These are phyloP conservation scores for Lentithecium fluviatile DNA, from an alignment of 495 filamentous ascomycete genomes.

Conservation along the genomic window DNA sequence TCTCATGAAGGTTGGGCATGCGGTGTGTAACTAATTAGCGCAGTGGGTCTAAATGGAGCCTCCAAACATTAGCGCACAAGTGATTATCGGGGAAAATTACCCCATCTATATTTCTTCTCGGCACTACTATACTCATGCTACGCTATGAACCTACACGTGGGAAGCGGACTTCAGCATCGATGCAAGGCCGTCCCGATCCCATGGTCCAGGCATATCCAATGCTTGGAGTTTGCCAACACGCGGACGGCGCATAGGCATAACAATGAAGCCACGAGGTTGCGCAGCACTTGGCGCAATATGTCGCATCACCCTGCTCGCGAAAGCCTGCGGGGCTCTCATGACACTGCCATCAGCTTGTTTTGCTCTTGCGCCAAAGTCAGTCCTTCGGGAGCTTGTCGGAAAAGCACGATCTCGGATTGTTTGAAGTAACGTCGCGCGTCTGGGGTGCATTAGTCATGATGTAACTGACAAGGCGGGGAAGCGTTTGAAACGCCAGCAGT, in stretches of 20 bases:
- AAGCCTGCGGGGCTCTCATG: slow-evolving; percentile 16
- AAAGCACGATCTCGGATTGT: slow-evolving; percentile 97
- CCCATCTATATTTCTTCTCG: neutral
- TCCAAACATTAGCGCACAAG: neutral
- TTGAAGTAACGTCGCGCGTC: slow-evolving; percentile 98
- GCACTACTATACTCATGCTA: neutral
- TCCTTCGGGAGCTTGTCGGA: slow-evolving; percentile 81
- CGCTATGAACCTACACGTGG: slow-evolving; percentile 6
- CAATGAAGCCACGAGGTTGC: neutral
- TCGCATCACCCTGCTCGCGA: neutral
- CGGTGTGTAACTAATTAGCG: no score
- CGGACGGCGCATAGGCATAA: neutral
- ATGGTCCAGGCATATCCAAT: slow-evolving; percentile 1
- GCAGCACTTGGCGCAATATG: neutral
- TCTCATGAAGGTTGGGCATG: no score
- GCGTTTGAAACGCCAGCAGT: slow-evolving; percentile 1
- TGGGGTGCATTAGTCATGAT: slow-evolving; percentile 39
- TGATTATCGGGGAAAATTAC: slow-evolving; percentile 9
- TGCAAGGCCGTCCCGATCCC: slow-evolving; percentile 3
- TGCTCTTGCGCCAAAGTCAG: slow-evolving; percentile 35
- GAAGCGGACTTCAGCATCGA: neutral
- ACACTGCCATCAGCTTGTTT: slow-evolving; percentile 35
- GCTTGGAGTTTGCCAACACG: neutral
- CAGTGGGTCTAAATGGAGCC: neutral
- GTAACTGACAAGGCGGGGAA: slow-evolving; percentile 6